Base-by-base conservation (phyloP, 495 filamentous ascomycete genomes). In the Penicillium desertorum region DNA sequence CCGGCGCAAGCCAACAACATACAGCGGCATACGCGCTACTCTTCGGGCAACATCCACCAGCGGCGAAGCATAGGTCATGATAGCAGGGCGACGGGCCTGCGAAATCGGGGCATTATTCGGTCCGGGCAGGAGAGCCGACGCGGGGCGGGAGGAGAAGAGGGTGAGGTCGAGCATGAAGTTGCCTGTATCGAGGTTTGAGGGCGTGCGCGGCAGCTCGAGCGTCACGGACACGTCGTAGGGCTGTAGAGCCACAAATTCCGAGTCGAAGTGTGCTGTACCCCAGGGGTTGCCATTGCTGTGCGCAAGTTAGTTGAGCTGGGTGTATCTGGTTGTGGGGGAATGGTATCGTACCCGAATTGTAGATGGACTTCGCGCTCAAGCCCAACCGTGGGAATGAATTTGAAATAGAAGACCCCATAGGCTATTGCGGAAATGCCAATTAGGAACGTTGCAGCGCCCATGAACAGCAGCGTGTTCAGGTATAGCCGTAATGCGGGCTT, bases 161-260 rank as follows among this genome's bases (percentile, higher is more conserved):
- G 82, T 75, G n/a, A 97, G 75, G 49, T 90, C 85, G 14, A 96
- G 75, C 92, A 98, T 98, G 79, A 98, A 98, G 73, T 97, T 97
- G 20, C 93, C 94, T 8, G 70, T 71, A 11, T 67, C 76, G 74
- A 81, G 64, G 51, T 83, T 83, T 1, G 67, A 65, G 7, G 78
- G 79, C 0, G 77, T 82, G 11, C 76, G 85, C 12, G 90, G 90
- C 1, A 94, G 78, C 71, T 85, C 89, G 27, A 94, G 77, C 71
- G 80, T 82, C 29, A 94, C 75, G 67, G 79, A 77, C 75, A 93
- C 89, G 62, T 85, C 83, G 65, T 88, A 91, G 50, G 74, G 64
- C 61, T 83, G 79, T 6, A 70, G 65, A 6, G 78, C 71, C 2
- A 75, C 67, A 16, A 83, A 68, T 19, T 72, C 64, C 0, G 74